Conservation (phyloP, 75 land plant species). For the Sequoiadendron giganteum region DNA sequence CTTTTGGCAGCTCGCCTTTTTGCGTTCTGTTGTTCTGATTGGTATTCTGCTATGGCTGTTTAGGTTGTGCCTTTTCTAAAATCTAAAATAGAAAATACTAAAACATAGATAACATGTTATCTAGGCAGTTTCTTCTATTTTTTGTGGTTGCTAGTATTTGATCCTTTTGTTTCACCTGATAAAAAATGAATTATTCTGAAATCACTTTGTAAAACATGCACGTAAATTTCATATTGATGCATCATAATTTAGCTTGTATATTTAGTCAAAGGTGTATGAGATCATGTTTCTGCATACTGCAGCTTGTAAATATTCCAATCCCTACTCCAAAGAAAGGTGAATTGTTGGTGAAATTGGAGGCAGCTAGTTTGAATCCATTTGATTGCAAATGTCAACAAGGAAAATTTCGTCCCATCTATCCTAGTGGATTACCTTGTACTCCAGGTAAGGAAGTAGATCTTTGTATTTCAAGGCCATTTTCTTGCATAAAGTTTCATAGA, state of each 20-base stretch:
- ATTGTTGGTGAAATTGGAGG: conserved; percentile 75
- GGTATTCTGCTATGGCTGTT: too few relatives aligned
- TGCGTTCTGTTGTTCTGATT: too few relatives aligned
- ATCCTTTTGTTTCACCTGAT: neutral
- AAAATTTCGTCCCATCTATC: conserved; percentile 48
- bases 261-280: neutral
- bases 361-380: conserved; percentile 62
- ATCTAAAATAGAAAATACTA: too few relatives aligned
- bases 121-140: too few relatives aligned
- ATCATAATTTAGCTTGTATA: neutral
- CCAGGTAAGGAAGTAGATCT: conserved; percentile 43
- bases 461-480: neutral
- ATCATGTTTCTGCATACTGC: neutral
- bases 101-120: too few relatives aligned
- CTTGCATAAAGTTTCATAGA: neutral
- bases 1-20: too few relatives aligned
- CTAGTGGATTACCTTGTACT: conserved; percentile 55
- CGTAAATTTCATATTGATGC: neutral
- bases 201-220: neutral
- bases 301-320: conserved; percentile 76
- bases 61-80: too few relatives aligned
- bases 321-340: conserved; percentile 65
- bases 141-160: too few relatives aligned
- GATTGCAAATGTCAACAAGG: conserved; percentile 89
- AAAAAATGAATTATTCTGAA: neutral